Evolutionary conservation across 2,329 filamentous ascomycete genomes (phyloP).

Genomic region (Colletotrichum sp.): DNA sequence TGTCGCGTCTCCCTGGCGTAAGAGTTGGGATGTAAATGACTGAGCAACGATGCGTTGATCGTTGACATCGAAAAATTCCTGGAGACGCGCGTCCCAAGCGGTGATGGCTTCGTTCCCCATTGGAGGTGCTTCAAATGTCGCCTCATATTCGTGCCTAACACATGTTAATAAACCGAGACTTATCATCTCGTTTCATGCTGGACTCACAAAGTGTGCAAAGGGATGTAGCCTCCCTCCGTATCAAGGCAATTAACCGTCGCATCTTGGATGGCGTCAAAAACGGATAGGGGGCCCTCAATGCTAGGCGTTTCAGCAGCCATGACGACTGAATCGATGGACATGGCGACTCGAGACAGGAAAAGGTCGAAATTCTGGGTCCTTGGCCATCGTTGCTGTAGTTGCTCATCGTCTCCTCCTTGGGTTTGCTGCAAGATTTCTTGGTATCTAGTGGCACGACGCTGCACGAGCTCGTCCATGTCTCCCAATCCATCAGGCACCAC

Average conservation of each 20-base stretch:
- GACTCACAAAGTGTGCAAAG: slow-evolving; percentile 16
- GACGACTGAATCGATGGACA: slow-evolving; percentile 20
- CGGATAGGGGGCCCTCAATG: neutral
- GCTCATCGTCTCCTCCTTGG: neutral
- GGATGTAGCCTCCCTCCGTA: slow-evolving; percentile 6
- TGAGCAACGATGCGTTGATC: slow-evolving; percentile 14
- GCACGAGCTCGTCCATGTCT: slow-evolving; percentile 18
- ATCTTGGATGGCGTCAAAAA: slow-evolving; percentile 9
- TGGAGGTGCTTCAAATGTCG: slow-evolving; percentile 19
- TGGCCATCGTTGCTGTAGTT: slow-evolving; percentile 16
- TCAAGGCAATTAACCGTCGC: slow-evolving; percentile 4
- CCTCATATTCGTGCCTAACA: slow-evolving; percentile 18
- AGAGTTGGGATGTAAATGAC: neutral
- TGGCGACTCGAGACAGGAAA: slow-evolving; percentile 13
- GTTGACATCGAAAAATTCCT: neutral
- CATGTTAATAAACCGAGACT: neutral
- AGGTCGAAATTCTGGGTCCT: slow-evolving; percentile 7
- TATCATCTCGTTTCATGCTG: neutral
- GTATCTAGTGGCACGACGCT: slow-evolving; percentile 4
- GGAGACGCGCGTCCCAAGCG: slow-evolving; percentile 17
- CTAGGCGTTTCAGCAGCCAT: slow-evolving; percentile 8
- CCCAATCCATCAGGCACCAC: slow-evolving; percentile 20
- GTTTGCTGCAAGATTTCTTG: neutral
- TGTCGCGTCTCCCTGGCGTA: neutral
- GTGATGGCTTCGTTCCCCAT: neutral